Evolutionary conservation across 2,329 filamentous ascomycete genomes (phyloP).

Genomic region (Colletotrichum caudatum): DNA sequence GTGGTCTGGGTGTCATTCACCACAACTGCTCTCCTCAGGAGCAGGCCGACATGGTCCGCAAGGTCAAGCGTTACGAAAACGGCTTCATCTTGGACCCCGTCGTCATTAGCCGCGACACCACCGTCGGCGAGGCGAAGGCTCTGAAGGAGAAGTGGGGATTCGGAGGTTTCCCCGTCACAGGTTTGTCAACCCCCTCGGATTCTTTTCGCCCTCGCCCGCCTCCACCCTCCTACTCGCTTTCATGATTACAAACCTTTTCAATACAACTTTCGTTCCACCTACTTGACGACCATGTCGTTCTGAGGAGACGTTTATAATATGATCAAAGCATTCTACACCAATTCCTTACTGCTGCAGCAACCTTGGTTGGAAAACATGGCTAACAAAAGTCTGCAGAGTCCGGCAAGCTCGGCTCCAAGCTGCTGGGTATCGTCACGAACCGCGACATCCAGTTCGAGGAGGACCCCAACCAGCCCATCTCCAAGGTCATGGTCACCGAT

Average conservation of each 20-base stretch:
- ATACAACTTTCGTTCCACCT: slow-evolving; percentile 99
- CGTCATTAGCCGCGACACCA: slow-evolving; percentile 87
- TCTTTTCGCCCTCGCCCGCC: slow-evolving; percentile 1
- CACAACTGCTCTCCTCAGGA: slow-evolving; percentile 99
- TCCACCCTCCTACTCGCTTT: slow-evolving; percentile 50
- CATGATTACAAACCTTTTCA: slow-evolving; percentile 84
- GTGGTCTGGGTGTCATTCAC: slow-evolving; percentile 94
- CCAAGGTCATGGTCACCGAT: slow-evolving; percentile 94
- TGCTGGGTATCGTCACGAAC: slow-evolving; percentile 97
- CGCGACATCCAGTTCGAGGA: slow-evolving; percentile 98
- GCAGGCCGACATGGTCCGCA: slow-evolving; percentile 98
- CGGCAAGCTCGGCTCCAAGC: slow-evolving; percentile 93
- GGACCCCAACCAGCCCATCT: slow-evolving; percentile 77
- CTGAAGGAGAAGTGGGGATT: slow-evolving; percentile 99
- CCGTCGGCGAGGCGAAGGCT: slow-evolving; percentile 89
- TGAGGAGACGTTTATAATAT: slow-evolving; percentile 73
- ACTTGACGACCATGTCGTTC: slow-evolving; percentile 81
- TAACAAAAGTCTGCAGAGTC: slow-evolving; percentile 73
- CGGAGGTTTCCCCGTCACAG: slow-evolving; percentile 97
- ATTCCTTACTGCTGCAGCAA: slow-evolving; percentile 37
- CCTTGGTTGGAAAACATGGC: slow-evolving; percentile 43
- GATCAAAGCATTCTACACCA: slow-evolving; percentile 44
- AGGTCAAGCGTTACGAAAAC: slow-evolving; percentile 99
- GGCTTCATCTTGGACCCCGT: slow-evolving; percentile 98
- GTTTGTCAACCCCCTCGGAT: slow-evolving; percentile 68